Conservation (phyloP, 2,329 filamentous ascomycete genomes). For the Alternaria conjuncta region DNA sequence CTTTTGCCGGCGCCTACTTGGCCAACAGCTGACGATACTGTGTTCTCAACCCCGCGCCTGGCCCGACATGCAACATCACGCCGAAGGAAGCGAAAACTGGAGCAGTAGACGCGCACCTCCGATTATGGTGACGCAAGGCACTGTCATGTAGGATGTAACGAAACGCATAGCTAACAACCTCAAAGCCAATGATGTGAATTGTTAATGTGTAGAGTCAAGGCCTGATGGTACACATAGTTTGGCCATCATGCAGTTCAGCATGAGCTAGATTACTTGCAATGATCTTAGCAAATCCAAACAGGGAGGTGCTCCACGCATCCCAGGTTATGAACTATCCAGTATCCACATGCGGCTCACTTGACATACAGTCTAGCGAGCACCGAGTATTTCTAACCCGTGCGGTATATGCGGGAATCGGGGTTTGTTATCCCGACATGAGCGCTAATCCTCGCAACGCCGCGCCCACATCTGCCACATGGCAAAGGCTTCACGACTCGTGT, state of each 20-base stretch:
- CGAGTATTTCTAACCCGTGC: not conserved
- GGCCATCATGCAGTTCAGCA: not conserved
- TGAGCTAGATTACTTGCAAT: not conserved
- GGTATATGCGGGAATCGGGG: not conserved
- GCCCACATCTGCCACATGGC: not conserved
- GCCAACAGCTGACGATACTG: not conserved
- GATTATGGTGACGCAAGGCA: not conserved
- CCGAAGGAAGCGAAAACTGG: not conserved
- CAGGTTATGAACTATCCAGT: not conserved
- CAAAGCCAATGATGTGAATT: not conserved
- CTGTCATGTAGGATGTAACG: not conserved
- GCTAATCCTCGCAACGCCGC: not conserved
- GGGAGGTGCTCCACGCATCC: not conserved
- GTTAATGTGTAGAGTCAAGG: not conserved
- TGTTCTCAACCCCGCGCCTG: constrained; percentile 1
- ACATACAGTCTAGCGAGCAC: not conserved
- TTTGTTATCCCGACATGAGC: not conserved
- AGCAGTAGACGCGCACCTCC: not conserved
- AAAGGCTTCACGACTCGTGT: not conserved
- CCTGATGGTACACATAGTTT: not conserved
- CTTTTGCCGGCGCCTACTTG: constrained; percentile 18
- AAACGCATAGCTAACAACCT: not conserved
- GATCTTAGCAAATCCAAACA: not conserved
- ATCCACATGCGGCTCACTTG: not conserved
- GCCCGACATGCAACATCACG: not conserved